phyloP scores from a whole-genome alignment of 768 basidiomycete genomes.

The Tricholoma bakamatsutake region DNA sequence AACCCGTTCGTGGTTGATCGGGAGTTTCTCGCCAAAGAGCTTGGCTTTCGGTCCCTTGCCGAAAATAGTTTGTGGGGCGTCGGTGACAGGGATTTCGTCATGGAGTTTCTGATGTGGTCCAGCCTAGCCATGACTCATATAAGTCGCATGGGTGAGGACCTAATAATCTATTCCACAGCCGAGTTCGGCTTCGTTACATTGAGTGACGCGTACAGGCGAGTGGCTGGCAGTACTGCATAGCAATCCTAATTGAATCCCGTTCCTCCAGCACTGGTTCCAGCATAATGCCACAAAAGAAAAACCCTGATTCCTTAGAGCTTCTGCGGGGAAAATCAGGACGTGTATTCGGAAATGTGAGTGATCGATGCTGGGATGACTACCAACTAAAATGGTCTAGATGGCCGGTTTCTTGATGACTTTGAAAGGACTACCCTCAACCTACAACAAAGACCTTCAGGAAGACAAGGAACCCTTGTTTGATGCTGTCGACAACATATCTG shows the following conservation, averaged over 20 bases:
- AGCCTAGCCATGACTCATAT: constrained; percentile 90
- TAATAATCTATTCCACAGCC: constrained; percentile 94
- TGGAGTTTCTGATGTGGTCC: constrained; percentile 96
- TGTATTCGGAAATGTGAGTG: constrained; percentile 81
- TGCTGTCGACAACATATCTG: constrained; percentile 81
- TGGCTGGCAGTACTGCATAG: constrained; percentile 1
- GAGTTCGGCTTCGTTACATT: constrained; percentile 97
- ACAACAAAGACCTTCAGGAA: constrained; percentile 99
- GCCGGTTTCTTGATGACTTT: constrained; percentile 96
- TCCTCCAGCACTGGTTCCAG: constrained; percentile 86
- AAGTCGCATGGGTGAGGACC: constrained; percentile 91
- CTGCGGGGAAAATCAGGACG: constrained; percentile 94
- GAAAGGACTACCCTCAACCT: constrained; percentile 96
- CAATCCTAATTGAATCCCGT: not conserved
- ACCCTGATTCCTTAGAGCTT: constrained; percentile 93
- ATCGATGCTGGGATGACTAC: not conserved
- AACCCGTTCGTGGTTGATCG: constrained; percentile 95
- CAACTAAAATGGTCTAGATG: constrained; percentile 52
- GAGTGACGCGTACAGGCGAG: constrained; percentile 94
- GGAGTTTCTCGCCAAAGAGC: constrained; percentile 84
- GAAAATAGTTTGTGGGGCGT: constrained; percentile 98
- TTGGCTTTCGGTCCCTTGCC: constrained; percentile 82
- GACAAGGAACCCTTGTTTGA: constrained; percentile 98
- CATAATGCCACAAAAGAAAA: constrained; percentile 99
- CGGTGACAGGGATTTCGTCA: constrained; percentile 94